A percentile compares a stretch with the other conserved stretches of the same genome.
Evolutionary conservation across 177 flowering plant genomes (phyloP).

Genomic region (Telopea speciosissima): DNA sequence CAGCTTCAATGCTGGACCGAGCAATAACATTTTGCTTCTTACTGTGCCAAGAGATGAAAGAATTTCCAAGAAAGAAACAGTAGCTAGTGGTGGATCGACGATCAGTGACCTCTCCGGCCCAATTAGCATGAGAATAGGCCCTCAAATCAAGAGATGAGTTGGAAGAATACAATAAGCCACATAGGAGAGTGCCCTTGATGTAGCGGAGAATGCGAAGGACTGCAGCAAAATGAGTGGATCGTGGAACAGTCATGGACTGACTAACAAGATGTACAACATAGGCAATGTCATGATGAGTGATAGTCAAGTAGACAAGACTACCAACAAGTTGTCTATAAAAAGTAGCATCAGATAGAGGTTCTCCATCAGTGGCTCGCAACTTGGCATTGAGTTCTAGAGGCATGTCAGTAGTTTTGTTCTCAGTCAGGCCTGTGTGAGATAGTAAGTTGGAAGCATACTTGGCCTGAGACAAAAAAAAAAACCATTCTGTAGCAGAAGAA

Average conservation of each 20-base stretch:
- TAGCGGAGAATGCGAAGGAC: neutral
- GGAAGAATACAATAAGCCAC: too few relatives aligned
- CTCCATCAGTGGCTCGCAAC: neutral
- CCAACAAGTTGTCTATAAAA: neutral
- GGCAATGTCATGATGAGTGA: neutral
- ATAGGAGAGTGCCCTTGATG: too few relatives aligned
- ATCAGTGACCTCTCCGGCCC: neutral
- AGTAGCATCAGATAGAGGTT: neutral
- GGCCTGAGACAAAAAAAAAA: too few relatives aligned
- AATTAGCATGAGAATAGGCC: neutral
- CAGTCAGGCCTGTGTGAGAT: neutral
- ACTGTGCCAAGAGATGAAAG: neutral
- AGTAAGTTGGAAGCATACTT: too few relatives aligned
- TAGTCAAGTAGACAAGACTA: neutral
- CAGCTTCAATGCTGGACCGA: neutral
- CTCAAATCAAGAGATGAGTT: neutral
- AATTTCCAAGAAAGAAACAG: neutral
- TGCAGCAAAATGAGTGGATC: neutral
- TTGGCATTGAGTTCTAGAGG: neutral
- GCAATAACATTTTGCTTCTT: too few relatives aligned
- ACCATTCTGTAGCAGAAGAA: too few relatives aligned
- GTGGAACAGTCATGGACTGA: neutral
- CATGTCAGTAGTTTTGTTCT: too few relatives aligned
- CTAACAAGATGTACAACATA: neutral
- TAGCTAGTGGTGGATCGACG: neutral